These are phyloP conservation scores for Xerocomellus chrysenteron DNA, from an alignment of 768 basidiomycete genomes.

Conservation along the genomic window DNA sequence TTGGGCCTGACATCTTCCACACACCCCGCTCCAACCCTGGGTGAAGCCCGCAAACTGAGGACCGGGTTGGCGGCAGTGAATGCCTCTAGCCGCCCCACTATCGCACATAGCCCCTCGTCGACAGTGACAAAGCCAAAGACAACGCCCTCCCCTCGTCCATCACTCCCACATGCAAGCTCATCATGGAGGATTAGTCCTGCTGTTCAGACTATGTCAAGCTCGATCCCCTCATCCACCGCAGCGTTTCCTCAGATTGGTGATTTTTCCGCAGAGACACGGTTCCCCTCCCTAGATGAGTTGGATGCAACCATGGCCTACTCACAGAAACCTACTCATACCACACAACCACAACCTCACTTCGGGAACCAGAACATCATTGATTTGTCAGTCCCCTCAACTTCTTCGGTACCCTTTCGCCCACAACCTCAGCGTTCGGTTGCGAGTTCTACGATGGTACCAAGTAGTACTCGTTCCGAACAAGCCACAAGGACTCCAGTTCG, in stretches of 20 bases:
- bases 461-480: constrained; percentile 55
- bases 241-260: constrained; percentile 40
- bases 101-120: constrained; percentile 14
- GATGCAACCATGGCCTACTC: constrained; percentile 51
- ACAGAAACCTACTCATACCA: constrained; percentile 18
- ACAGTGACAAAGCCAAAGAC: constrained; percentile 22
- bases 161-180: constrained; percentile 13
- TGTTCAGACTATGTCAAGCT: constrained; percentile 30
- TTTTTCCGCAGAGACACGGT: constrained; percentile 65
- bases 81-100: constrained; percentile 31
- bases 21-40: constrained; percentile 63
- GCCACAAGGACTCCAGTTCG: constrained; percentile 55
- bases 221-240: constrained; percentile 35
- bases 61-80: constrained; percentile 63
- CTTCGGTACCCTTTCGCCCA: constrained; percentile 23
- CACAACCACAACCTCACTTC: constrained; percentile 12
- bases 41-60: constrained; percentile 69
- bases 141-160: constrained; percentile 32
- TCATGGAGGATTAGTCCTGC: constrained; percentile 21
- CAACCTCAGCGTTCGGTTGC: constrained; percentile 19
- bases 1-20: constrained; percentile 52
- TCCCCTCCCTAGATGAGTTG: constrained; percentile 85
- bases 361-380: constrained; percentile 21
- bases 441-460: constrained; percentile 21
- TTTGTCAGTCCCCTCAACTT: constrained; percentile 22